Base-by-base conservation (phyloP, 805 yeast genomes). In the Ogataea siamensis region DNA sequence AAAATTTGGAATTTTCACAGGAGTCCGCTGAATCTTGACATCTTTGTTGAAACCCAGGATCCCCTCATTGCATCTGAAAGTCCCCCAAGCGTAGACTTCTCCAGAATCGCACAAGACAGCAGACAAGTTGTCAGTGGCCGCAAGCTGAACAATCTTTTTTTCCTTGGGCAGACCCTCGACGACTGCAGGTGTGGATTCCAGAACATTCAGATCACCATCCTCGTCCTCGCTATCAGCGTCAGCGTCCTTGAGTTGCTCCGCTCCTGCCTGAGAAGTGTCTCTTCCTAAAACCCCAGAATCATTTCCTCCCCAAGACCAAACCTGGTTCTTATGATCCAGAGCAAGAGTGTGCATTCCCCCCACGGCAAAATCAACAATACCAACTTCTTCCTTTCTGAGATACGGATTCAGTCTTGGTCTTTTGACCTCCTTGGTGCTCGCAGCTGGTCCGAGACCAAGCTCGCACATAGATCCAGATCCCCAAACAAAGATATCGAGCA, bases 281-380 rank as follows among this genome's bases (percentile, higher is more conserved):
- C 99, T 78, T 13, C 98, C 99, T 29, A 93, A 68, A 4, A 86
- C 97, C 24, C 83, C 87, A 44, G 88, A 80, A 55, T 93, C 99
- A 52, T 93, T 93, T 31, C 86, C 84, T 42, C 99, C 99, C 99
- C 99, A 93, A 3, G 96, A 84, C 96, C 97, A 93, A n/a, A 93
- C 63, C 42, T 75, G 70, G 49, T 87, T 87, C 12, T 77, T 67
- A 26, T 75, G 61, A 57, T 88, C 97, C 35, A 91, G 63, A 0
- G 91, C 97, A 30, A 93, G 58, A 1, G 84, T 77, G 57, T 93
- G 99, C 83, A 93, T 91, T 35, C 99, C 99, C 34, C 99, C 99
- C 17, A 79, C 95, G 1, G 95, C 87, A 54, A 93, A 70, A 46
- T 87, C 91, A 18, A 88, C 93, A 38, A 93, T 78, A 2, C 83